Base-by-base conservation (phyloP, 2,329 filamentous ascomycete species). In the Apiospora marii region DNA sequence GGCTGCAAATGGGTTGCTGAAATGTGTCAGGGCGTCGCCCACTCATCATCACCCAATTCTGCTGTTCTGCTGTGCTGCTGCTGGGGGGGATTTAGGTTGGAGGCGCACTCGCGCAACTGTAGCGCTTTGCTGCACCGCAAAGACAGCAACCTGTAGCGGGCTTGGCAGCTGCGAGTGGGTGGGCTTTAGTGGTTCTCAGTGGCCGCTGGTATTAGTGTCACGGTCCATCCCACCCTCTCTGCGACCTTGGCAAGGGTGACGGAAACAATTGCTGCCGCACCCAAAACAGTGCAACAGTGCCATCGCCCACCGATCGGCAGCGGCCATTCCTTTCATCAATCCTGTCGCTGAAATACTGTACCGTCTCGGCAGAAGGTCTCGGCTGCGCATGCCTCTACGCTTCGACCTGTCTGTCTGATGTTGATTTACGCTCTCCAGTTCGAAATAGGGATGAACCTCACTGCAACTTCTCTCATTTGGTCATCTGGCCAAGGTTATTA, bases 261-360 rank as follows among this genome's bases (percentile, higher is more conserved):
- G 58, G 58, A 64, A 64, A 64, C 58, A 64, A 64, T 41, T 64
- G 58, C 22, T 64, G 30, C 58, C 19, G 34, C 58, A 64, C 8
- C 34, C 34, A 64, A 64, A 64, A 64, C 58, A 41, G 58, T 53
- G 30, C 53, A 34, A 61, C 53, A 12, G 27, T 61, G 53, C 53
- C 53, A 61, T 61, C 53, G 22, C 53, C 53, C 53, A 61, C 53
- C 53, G 30, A 61, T 61, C 53, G 16, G 53, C 53, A 8, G 53
- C 16, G 27, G 19, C 27, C 14, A 58, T 58, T 53, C 24, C 24
- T 30, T 53, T n/a, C 49, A 14, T 10, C 37, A 41, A 41, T 10
- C 8, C 27, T 30, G 48, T 24, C 24, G 27, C 51, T 34, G 27
- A 58, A 58, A 34, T 58, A 34, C 19, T 16, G 49, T 48, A 48